phyloP scores from a whole-genome alignment of 1,139 yeast genomes.

The Blastobotrys indianensis region DNA sequence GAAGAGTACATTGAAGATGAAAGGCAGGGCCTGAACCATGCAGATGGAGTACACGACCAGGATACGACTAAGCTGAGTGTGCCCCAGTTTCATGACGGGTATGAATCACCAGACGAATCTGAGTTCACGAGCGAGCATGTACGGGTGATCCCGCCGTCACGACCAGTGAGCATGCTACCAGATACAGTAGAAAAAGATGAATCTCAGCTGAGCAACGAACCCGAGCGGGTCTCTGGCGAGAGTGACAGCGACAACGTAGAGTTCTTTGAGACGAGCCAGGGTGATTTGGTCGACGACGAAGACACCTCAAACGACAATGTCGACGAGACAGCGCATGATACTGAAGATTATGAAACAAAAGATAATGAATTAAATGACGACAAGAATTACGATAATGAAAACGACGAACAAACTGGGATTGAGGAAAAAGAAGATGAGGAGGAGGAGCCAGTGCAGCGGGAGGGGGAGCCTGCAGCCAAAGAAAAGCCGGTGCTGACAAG shows the following conservation, averaged over 20 bases:
- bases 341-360: not conserved
- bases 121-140: conserved; percentile 5
- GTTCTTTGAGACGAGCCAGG: too few relatives aligned
- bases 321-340: not conserved
- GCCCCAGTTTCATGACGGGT: not conserved
- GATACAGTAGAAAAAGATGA: not conserved
- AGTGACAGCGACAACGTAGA: too few relatives aligned
- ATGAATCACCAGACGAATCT: conserved; percentile 4
- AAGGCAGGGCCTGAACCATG: too few relatives aligned
- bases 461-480: too few relatives aligned
- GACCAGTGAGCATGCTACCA: conserved; percentile 7
- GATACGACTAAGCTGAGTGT: too few relatives aligned
- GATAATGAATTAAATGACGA: not conserved
- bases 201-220: too few relatives aligned
- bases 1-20: too few relatives aligned
- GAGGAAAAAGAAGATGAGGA: not conserved
- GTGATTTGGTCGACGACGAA: not conserved
- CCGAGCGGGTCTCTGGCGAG: too few relatives aligned
- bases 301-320: not conserved
- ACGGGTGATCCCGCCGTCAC: conserved; percentile 8
- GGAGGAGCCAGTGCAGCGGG: not conserved
- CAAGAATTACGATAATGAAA: not conserved
- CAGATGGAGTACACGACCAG: too few relatives aligned
- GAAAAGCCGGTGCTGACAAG: too few relatives aligned
- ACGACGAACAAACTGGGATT: not conserved